These are phyloP conservation scores for Termitomyces sp. DNA, from an alignment of 768 basidiomycete genomes.

Conservation along the genomic window DNA sequence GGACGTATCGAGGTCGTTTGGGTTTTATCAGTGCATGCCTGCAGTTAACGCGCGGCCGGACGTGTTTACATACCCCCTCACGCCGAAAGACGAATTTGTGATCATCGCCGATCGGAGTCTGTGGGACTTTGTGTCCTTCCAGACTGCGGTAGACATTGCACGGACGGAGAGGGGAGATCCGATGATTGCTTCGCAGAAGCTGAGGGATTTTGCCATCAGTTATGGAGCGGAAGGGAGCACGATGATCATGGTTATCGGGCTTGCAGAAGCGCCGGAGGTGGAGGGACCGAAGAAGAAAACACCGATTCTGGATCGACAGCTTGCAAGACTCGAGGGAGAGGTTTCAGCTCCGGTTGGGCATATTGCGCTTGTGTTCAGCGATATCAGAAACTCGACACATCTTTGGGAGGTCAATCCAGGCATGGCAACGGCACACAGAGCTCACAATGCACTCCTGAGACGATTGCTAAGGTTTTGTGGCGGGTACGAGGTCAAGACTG, in stretches of 20 bases:
- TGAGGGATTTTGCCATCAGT: constrained; percentile 94
- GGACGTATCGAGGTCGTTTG: constrained; percentile 90
- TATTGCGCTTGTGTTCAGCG: constrained; percentile 93
- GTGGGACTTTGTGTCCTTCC: constrained; percentile 92
- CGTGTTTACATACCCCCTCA: constrained; percentile 60
- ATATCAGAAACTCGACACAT: constrained; percentile 94
- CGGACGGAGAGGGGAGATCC: constrained; percentile 56
- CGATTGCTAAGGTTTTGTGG: constrained; percentile 84
- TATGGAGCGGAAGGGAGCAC: constrained; percentile 91
- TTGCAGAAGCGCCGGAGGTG: constrained; percentile 68
- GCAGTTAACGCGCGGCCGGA: constrained; percentile 88
- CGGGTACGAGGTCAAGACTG: constrained; percentile 98
- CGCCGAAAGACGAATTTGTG: constrained; percentile 89
- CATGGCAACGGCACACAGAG: constrained; percentile 88
- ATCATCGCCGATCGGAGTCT: constrained; percentile 91
- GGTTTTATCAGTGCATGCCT: constrained; percentile 85
- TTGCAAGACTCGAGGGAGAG: constrained; percentile 66
- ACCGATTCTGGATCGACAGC: constrained; percentile 49
- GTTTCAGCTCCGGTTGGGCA: constrained; percentile 83
- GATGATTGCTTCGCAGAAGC: constrained; percentile 89
- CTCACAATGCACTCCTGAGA: constrained; percentile 85
- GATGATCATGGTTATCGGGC: constrained; percentile 96
- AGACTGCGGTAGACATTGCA: constrained; percentile 95
- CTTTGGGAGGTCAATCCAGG: constrained; percentile 95
- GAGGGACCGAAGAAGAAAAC: constrained; percentile 38